Percentiles rank a stretch among this genome's conserved stretches.
These are phyloP conservation scores for Kodamaea fungicola DNA, from an alignment of 1,139 yeast species.

Conservation along the genomic window DNA sequence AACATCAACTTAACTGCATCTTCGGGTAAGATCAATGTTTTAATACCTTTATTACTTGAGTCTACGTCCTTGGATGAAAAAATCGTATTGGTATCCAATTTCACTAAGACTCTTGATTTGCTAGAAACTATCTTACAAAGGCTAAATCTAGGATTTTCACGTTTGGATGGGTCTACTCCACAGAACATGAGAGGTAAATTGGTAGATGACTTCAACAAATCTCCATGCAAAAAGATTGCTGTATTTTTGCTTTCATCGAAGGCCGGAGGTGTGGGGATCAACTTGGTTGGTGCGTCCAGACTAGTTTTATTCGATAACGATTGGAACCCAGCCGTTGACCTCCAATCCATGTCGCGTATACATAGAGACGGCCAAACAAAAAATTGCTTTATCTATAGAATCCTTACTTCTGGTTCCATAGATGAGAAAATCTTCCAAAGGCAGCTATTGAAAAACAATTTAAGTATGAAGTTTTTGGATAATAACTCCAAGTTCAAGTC, in stretches of 20 bases:
- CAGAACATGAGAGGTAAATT: slow-evolving; percentile 58
- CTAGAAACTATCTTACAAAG: slow-evolving; percentile 56
- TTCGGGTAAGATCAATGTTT: slow-evolving; percentile 55
- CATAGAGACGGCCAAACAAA: slow-evolving; percentile 88
- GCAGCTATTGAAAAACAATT: slow-evolving; percentile 79
- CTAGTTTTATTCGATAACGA: slow-evolving; percentile 82
- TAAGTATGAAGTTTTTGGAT: slow-evolving; percentile 78
- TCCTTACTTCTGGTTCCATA: slow-evolving; percentile 83
- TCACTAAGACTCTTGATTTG: slow-evolving; percentile 81
- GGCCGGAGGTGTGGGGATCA: slow-evolving; percentile 93
- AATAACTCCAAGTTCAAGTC: slow-evolving; percentile 30
- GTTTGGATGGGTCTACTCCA: slow-evolving; percentile 87
- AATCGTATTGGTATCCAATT: slow-evolving; percentile 83
- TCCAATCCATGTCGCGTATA: slow-evolving; percentile 94
- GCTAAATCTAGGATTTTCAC: slow-evolving; percentile 47
- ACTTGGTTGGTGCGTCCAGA: slow-evolving; percentile 86
- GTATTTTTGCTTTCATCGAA: slow-evolving; percentile 82
- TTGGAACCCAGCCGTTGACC: slow-evolving; percentile 91
- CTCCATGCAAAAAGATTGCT: slow-evolving; percentile 40
- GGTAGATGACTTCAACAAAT: slow-evolving; percentile 66
- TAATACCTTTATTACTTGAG: slow-evolving; percentile 53
- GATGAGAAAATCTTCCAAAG: slow-evolving; percentile 95
- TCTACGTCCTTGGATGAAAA: slow-evolving; percentile 55
- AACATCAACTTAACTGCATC: slow-evolving; percentile 13
- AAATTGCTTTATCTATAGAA: slow-evolving; percentile 78